phyloP scores from a whole-genome alignment of 306 rosid genomes.

The Malus orientalis region DNA sequence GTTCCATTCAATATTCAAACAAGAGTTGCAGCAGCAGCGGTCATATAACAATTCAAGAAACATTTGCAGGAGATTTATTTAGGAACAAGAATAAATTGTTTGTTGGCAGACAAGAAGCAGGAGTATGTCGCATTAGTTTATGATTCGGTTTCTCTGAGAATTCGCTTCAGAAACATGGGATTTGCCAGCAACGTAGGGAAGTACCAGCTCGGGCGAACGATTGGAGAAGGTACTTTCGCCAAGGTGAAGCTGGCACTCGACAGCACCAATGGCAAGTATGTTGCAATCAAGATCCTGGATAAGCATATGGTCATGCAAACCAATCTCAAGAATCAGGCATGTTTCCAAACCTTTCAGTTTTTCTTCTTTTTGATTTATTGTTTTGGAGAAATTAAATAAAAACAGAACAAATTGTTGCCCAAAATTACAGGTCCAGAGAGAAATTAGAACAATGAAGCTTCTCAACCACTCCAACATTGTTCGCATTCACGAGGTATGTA shows the following conservation, averaged over 20 bases:
- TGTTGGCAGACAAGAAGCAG: too few species aligned
- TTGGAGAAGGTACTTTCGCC: slow-evolving; percentile 79
- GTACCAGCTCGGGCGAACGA: slow-evolving; percentile 50
- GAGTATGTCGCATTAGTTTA: too few species aligned
- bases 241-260: slow-evolving; percentile 63
- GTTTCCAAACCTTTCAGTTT: not conserved
- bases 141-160: too few species aligned
- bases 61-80: not conserved
- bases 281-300: slow-evolving; percentile 68
- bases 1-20: not conserved
- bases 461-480: slow-evolving; percentile 70
- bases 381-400: not conserved
- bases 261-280: slow-evolving; percentile 35
- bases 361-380: not conserved
- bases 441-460: slow-evolving; percentile 76
- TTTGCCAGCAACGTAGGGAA: slow-evolving; percentile 40
- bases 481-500: slow-evolving; percentile 57
- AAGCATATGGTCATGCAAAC: slow-evolving; percentile 56
- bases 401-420: not conserved
- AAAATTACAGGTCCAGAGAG: slow-evolving; percentile 67
- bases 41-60: not conserved
- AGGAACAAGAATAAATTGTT: not conserved
- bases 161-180: slow-evolving; percentile 31
- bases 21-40: not conserved
- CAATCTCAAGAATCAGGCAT: slow-evolving; percentile 61